Percentiles rank a stretch among this genome's conserved stretches.
phyloP scores from a whole-genome alignment of 768 basidiomycete species.

The Podaxis rugospora region DNA sequence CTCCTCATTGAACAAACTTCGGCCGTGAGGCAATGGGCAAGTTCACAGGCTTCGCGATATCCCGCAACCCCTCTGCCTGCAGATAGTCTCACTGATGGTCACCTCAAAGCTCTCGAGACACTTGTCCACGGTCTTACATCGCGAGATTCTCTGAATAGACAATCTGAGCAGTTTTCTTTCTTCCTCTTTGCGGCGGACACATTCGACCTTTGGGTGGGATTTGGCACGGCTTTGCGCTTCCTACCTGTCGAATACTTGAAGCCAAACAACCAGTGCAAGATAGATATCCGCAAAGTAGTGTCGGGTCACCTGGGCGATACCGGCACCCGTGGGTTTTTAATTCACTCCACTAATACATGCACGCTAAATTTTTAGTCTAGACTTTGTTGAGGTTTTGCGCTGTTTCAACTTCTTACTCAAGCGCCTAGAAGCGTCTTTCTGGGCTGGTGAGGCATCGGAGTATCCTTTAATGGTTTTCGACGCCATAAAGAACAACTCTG shows the following conservation, averaged over 20 bases:
- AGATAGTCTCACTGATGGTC: conserved; percentile 43
- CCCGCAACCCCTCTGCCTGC: conserved; percentile 41
- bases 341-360: conserved; percentile 12
- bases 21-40: conserved; percentile 59
- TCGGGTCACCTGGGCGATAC: conserved; percentile 56
- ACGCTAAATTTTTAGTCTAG: conserved; percentile 27
- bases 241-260: conserved; percentile 42
- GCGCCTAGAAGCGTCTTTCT: conserved; percentile 51
- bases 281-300: conserved; percentile 50
- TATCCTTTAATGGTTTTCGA: conserved; percentile 80
- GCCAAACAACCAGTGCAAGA: conserved; percentile 26
- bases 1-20: conserved; percentile 48
- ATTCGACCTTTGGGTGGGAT: conserved; percentile 49
- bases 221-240: conserved; percentile 41
- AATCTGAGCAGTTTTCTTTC: background rate
- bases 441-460: conserved; percentile 67
- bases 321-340: conserved; percentile 48
- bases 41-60: conserved; percentile 30
- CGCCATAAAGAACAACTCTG: conserved; percentile 74
- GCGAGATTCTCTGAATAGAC: background rate
- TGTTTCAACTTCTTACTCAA: conserved; percentile 59
- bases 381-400: conserved; percentile 55
- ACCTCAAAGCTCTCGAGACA: conserved; percentile 40
- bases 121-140: conserved; percentile 30
- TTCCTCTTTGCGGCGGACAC: conserved; percentile 31